Evolutionary conservation across 2,329 filamentous ascomycete genomes (phyloP), one percentile per base, ranked within the genome.

Genomic region (Aureobasidium sp.): DNA sequence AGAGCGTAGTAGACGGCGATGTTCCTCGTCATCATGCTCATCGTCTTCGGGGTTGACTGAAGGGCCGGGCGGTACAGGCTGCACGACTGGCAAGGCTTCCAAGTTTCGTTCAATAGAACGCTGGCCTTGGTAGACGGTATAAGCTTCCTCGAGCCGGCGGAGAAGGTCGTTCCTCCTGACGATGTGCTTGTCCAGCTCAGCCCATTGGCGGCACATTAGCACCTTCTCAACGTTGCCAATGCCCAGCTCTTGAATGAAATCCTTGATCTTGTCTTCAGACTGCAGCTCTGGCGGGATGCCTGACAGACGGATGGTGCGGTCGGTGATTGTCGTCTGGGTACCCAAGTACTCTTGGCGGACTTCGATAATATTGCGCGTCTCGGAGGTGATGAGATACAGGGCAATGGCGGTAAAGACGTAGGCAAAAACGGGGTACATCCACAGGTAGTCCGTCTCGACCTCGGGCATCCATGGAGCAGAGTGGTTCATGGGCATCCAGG

Each of bases 381-480:
- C 88, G 45, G 83, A 82, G 63, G 93, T 85, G 69, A 97, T 86
- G 67, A 93, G 84, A 72, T 92, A 96, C 14, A 97, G 78, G 0
- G 90, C 89, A 45, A 97, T 76, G 1, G 80, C 84, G 6, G 88
- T 93, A 74, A 97, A 99, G 56, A 97, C 81, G 77, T 97, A 99
- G 1, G 91, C 90, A 69, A 99, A 99, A n/a, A 89, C 80, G 15
- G 96, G 84, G 70, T 97, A 97, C 70, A 93, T 89, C 91, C 93
- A 97, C 1, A 97, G 78, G 69, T 92, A 96, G 62, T 80, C 78
- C 17, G 75, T 78, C 61, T 77, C 75, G 62, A 73, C 73, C 11
- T 63, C 62, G 41, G 62, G 62, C 39, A 63, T 52, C 53, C 53
- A 63, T 12, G 62, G 62, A 8, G 56, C 27, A 53, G 31, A 60